A percentile compares a stretch with the other conserved stretches of the same genome.
phyloP scores from a whole-genome alignment of 345 rosid genomes.

The Orychophragmus violaceus region DNA sequence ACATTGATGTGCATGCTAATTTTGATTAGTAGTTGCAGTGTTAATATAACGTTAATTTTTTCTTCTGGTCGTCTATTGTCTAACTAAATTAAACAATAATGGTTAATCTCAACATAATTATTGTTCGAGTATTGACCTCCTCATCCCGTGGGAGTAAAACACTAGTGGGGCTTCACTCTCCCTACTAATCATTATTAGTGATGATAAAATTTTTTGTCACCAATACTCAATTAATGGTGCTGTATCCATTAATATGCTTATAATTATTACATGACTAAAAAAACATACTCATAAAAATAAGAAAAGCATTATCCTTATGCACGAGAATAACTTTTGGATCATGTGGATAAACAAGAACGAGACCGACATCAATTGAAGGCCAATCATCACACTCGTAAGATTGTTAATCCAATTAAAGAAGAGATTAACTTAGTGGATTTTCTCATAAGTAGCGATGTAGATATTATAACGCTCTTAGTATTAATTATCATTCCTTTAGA shows the following conservation, averaged over 20 bases:
- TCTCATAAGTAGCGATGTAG: neutral
- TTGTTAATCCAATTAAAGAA: neutral
- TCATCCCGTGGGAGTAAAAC: neutral
- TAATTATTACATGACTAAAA: no score
- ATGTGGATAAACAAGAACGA: neutral
- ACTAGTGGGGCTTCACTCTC: neutral
- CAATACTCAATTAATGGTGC: neutral
- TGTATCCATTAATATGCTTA: no score
- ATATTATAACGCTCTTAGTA: no score
- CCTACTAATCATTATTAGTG: slow-evolving; percentile 2
- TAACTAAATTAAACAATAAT: neutral
- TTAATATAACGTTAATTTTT: neutral
- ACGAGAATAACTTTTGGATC: slow-evolving; percentile 9
- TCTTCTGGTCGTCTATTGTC: neutral
- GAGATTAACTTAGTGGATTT: neutral
- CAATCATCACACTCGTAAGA: slow-evolving; percentile 12
- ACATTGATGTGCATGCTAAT: neutral
- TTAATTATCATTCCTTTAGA: no score
- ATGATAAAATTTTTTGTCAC: neutral
- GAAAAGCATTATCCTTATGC: slow-evolving; percentile 8
- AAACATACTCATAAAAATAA: no score
- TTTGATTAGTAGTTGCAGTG: neutral
- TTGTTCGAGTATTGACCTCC: neutral
- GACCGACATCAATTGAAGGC: neutral
- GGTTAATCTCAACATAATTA: slow-evolving; percentile 3